Conservation (phyloP, 2,329 filamentous ascomycete species). For the Microdochium paspali region DNA sequence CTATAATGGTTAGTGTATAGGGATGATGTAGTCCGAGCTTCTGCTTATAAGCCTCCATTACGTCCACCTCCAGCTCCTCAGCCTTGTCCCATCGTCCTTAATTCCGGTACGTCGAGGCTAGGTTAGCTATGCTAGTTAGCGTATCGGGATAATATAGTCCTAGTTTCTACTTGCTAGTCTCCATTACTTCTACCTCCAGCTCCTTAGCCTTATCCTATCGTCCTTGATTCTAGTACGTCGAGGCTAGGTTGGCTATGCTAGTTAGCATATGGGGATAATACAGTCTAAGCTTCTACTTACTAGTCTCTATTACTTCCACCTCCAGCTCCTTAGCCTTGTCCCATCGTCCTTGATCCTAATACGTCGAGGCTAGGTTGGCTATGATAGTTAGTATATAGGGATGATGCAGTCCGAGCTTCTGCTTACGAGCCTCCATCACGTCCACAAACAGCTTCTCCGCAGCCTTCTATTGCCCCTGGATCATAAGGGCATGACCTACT, state of each 20-base stretch:
- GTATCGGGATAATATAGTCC: constrained; percentile 1
- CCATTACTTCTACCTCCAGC: constrained; percentile 1
- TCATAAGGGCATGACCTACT: not conserved
- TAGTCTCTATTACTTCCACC: not conserved
- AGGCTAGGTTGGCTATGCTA: not conserved
- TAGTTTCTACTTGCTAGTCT: constrained; percentile 1
- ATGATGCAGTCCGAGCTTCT: constrained; percentile 1
- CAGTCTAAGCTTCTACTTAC: not conserved
- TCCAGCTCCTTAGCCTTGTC: not conserved
- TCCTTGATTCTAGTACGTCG: not conserved
- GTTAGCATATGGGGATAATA: not conserved
- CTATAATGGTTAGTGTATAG: too few relatives aligned
- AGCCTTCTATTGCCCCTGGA: constrained; percentile 2
- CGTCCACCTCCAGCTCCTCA: too few relatives aligned
- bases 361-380: constrained; percentile 2
- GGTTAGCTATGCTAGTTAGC: constrained; percentile 2
- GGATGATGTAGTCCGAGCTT: too few relatives aligned
- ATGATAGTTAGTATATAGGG: constrained; percentile 2
- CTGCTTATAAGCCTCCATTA: too few relatives aligned
- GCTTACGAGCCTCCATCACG: constrained; percentile 1
- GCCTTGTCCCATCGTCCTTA: too few relatives aligned
- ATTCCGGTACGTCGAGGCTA: not conserved
- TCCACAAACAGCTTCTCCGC: constrained; percentile 2
- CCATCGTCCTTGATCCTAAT: not conserved
- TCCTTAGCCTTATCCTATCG: not conserved